These are phyloP conservation scores for Rhazya stricta DNA, from an alignment of 257 asterid species.

Conservation along the genomic window DNA sequence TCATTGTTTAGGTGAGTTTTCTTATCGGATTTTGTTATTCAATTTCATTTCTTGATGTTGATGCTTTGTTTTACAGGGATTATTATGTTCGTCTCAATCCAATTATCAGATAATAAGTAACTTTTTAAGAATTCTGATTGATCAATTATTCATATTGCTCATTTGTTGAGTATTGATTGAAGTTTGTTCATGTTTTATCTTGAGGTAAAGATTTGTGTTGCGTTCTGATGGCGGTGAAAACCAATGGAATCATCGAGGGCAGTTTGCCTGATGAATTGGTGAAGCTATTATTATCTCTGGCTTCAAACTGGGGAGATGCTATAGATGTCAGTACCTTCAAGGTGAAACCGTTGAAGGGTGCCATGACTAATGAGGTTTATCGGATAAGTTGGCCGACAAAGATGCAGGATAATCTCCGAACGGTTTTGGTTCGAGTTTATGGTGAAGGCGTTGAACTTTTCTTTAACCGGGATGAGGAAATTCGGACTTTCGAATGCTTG, in stretches of 20 bases:
- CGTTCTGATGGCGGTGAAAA: slow-evolving; percentile 63
- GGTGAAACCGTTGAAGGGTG: slow-evolving; percentile 63
- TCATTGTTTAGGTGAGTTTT: background rate
- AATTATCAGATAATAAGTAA: background rate
- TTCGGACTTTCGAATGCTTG: slow-evolving; percentile 52
- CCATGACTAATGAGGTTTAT: slow-evolving; percentile 79
- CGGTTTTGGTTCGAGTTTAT: slow-evolving; percentile 69
- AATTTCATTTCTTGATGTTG: background rate
- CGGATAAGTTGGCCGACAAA: slow-evolving; percentile 63
- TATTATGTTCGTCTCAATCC: background rate
- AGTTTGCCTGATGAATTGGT: slow-evolving; percentile 53
- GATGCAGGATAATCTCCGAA: slow-evolving; percentile 31
- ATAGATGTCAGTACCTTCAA: slow-evolving; percentile 40
- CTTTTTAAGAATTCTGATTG: background rate
- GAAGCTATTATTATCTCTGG: slow-evolving; percentile 43
- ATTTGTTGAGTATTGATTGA: background rate
- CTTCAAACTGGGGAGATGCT: slow-evolving; percentile 63
- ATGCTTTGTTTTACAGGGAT: background rate
- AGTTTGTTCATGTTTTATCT: background rate
- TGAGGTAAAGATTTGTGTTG: background rate
- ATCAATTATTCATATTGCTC: background rate
- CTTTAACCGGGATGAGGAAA: slow-evolving; percentile 76
- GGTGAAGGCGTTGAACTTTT: slow-evolving; percentile 83
- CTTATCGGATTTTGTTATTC: background rate
- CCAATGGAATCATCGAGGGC: slow-evolving; percentile 44